phyloP scores from a whole-genome alignment of 108 stramenopile genomes.

The Skeletonema costatum region DNA sequence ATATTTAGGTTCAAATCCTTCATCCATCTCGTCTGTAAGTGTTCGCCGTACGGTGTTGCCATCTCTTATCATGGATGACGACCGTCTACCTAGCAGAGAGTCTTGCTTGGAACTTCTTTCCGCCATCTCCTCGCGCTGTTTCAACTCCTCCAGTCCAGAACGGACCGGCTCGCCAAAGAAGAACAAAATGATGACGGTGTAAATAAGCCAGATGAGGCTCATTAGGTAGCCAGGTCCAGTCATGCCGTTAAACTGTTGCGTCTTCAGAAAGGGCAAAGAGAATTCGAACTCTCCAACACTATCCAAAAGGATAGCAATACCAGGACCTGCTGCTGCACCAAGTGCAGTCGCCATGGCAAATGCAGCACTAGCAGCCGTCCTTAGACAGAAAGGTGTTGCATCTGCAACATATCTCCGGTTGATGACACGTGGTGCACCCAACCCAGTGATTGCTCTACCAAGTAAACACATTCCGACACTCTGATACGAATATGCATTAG shows the following conservation, averaged over 20 bases:
- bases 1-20: background rate
- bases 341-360: constrained; percentile 75
- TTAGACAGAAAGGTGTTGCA: constrained; percentile 58
- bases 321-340: constrained; percentile 73
- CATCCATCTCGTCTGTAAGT: constrained; percentile 6
- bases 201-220: constrained; percentile 56
- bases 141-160: constrained; percentile 61
- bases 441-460: constrained; percentile 72
- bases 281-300: constrained; percentile 55
- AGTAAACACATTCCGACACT: constrained; percentile 66
- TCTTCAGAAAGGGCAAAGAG: constrained; percentile 47
- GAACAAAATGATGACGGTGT: constrained; percentile 32
- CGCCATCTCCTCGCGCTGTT: constrained; percentile 22
- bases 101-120: constrained; percentile 7
- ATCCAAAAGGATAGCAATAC: constrained; percentile 68
- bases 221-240: constrained; percentile 71
- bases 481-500: constrained; percentile 62
- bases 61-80: background rate
- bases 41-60: background rate
- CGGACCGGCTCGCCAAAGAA: constrained; percentile 57
- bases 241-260: constrained; percentile 67
- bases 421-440: constrained; percentile 80
- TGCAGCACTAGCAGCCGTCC: constrained; percentile 66
- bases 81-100: background rate
- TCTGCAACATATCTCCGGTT: constrained; percentile 70